Evolutionary conservation across 2,329 filamentous ascomycete species (phyloP).

Genomic region (Xylaria sp.): DNA sequence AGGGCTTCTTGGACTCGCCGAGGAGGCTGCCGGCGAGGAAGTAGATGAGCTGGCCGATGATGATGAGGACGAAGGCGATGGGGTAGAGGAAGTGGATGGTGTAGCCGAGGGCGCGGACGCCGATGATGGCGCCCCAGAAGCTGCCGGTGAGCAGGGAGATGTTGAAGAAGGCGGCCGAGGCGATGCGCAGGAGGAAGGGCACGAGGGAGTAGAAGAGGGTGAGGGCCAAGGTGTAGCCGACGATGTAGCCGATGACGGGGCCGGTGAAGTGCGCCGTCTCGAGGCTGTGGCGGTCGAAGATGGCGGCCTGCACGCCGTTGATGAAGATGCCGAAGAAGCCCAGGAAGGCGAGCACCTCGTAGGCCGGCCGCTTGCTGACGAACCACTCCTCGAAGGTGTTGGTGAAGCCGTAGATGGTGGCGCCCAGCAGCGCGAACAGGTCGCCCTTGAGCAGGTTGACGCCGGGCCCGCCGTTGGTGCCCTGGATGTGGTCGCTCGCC

Average conservation of each 20-base stretch:
- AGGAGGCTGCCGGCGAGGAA: conserved; percentile 84
- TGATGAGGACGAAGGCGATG: conserved; percentile 92
- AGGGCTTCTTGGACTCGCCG: conserved; percentile 93
- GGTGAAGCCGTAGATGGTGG: conserved; percentile 88
- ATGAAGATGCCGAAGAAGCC: conserved; percentile 89
- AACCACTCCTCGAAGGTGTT: conserved; percentile 97
- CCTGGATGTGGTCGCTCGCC: conserved; percentile 85
- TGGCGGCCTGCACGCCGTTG: conserved; percentile 89
- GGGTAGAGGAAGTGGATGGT: conserved; percentile 91
- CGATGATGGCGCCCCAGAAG: conserved; percentile 97
- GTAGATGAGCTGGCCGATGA: conserved; percentile 86
- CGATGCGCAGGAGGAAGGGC: conserved; percentile 88
- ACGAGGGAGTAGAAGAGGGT: conserved; percentile 87
- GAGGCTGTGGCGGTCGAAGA: conserved; percentile 87
- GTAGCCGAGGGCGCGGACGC: conserved; percentile 84
- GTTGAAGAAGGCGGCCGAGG: conserved; percentile 94
- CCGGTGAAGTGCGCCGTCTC: conserved; percentile 70
- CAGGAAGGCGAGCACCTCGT: conserved; percentile 92
- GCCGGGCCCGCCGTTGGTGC: conserved; percentile 73
- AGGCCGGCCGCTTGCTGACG: conserved; percentile 84
- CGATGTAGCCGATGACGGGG: conserved; percentile 80
- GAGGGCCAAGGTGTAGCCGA: conserved; percentile 89
- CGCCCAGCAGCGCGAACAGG: conserved; percentile 87
- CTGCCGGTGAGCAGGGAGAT: conserved; percentile 93
- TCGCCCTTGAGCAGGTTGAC: conserved; percentile 88